Conservation (phyloP, 805 yeast species). For the Wickerhamomyces xylosicus region DNA sequence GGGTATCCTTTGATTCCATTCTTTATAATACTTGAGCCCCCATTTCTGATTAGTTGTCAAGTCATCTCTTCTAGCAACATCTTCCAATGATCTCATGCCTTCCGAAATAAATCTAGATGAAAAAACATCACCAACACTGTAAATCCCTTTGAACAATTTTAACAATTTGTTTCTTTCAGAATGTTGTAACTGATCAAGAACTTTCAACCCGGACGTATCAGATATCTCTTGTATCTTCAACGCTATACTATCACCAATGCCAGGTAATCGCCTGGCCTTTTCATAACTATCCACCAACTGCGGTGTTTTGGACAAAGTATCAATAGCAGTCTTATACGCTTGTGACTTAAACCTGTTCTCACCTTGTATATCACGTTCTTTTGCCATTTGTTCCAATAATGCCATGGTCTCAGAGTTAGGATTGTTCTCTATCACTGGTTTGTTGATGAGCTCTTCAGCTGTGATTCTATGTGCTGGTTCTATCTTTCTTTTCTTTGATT, state of each 20-base stretch:
- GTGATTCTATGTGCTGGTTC: slow-evolving; percentile 3
- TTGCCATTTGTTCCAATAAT: slow-evolving; percentile 12
- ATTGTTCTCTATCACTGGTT: slow-evolving; percentile 6
- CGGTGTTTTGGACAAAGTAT: slow-evolving; percentile 21
- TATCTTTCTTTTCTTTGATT: slow-evolving; percentile 1
- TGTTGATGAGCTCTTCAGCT: slow-evolving; percentile 4
- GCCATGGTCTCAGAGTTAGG: slow-evolving; percentile 15
- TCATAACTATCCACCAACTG: slow-evolving; percentile 22
- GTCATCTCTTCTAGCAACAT: slow-evolving; percentile 21
- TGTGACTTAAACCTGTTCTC: slow-evolving; percentile 25
- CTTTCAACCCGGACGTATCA: slow-evolving; percentile 23
- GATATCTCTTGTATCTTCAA: slow-evolving; percentile 35
- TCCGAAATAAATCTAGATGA: slow-evolving; percentile 31
- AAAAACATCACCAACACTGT: slow-evolving; percentile 37
- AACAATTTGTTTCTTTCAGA: slow-evolving; percentile 20
- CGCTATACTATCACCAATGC: slow-evolving; percentile 31
- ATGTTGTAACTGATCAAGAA: slow-evolving; percentile 12
- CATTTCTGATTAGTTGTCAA: slow-evolving; percentile 21
- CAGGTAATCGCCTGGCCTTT: slow-evolving; percentile 30
- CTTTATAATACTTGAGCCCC: slow-evolving; percentile 37
- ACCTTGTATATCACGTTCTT: slow-evolving; percentile 16
- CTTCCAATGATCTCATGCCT: slow-evolving; percentile 29
- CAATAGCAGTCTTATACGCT: slow-evolving; percentile 35
- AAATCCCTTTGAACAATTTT: slow-evolving; percentile 27
- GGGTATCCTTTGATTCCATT: slow-evolving; percentile 34